Evolutionary conservation across 768 basidiomycete species (phyloP).

Genomic region (Omphalotus guepiniiformis): DNA sequence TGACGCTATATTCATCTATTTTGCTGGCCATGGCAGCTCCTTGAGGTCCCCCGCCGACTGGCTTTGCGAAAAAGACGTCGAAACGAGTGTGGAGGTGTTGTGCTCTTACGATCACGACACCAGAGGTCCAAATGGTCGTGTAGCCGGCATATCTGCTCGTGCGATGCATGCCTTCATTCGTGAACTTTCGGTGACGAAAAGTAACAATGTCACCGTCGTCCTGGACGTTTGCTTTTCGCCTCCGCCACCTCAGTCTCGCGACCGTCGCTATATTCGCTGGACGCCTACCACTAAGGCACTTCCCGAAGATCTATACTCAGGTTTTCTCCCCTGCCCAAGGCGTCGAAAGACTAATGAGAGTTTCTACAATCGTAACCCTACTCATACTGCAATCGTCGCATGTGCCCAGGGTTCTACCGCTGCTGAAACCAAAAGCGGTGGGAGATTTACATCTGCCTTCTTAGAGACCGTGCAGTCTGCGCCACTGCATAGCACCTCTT

Average conservation of each 20-base stretch:
- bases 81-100: slow-evolving; percentile 46
- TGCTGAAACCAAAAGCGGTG: slow-evolving; percentile 58
- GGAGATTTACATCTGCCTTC: slow-evolving; percentile 55
- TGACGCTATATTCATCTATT: slow-evolving; percentile 66
- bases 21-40: slow-evolving; percentile 69
- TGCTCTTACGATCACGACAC: slow-evolving; percentile 67
- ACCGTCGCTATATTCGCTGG: slow-evolving; percentile 51
- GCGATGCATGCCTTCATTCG: slow-evolving; percentile 59
- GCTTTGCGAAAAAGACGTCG: slow-evolving; percentile 36
- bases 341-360: slow-evolving; percentile 34
- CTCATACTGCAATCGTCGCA: slow-evolving; percentile 56
- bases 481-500: slow-evolving; percentile 53
- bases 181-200: slow-evolving; percentile 53
- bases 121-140: slow-evolving; percentile 38
- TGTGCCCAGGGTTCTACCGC: slow-evolving; percentile 53
- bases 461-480: slow-evolving; percentile 39
- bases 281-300: slow-evolving; percentile 54
- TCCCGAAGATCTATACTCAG: slow-evolving; percentile 49
- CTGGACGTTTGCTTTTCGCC: slow-evolving; percentile 63
- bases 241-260: slow-evolving; percentile 32
- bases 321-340: slow-evolving; percentile 45
- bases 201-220: slow-evolving; percentile 66
- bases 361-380: slow-evolving; percentile 38
- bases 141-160: slow-evolving; percentile 65
- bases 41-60: slow-evolving; percentile 55